Evolutionary conservation across 192 early-diverging fungal genomes (phyloP).

Genomic region (Spizellomyces punctatus): DNA sequence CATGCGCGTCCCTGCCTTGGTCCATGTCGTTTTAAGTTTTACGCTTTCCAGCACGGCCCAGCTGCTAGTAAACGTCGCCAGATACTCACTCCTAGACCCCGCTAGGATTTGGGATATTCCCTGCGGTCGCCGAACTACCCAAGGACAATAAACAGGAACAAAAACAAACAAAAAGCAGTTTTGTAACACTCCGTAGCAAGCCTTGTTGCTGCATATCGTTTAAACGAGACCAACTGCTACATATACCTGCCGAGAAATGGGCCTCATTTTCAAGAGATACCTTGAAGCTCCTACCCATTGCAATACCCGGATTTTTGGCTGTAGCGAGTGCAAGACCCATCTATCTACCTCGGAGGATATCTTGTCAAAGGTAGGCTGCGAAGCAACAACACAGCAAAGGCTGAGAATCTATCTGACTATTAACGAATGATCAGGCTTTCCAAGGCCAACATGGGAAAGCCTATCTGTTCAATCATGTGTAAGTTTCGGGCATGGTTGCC

Average conservation of each 20-base stretch:
- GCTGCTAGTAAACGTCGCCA: no score
- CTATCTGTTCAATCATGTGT: conserved; percentile 65
- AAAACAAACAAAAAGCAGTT: no score
- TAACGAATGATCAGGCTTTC: conserved; percentile 44
- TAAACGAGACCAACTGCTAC: no score
- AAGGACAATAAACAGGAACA: no score
- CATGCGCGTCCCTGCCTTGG: no score
- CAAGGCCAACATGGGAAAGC: conserved; percentile 66
- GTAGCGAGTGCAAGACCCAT: conserved; percentile 35
- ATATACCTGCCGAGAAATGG: conserved; percentile 9
- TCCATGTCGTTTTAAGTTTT: no score
- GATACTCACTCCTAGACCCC: no score
- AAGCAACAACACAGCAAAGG: conserved; percentile 1
- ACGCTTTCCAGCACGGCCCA: no score
- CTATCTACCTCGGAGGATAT: conserved; percentile 35
- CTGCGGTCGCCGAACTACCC: no score
- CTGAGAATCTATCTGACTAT: not conserved
- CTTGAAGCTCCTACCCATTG: conserved; percentile 29
- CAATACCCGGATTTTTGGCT: conserved; percentile 32
- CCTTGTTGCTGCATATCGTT: no score
- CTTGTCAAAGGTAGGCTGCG: conserved; percentile 20
- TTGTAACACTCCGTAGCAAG: no score
- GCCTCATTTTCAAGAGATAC: conserved; percentile 35
- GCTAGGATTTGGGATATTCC: no score
- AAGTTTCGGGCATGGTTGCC: not conserved